Evolutionary conservation across 2,329 filamentous ascomycete genomes (phyloP).

Genomic region (Cylindrodendrum hubeiense): DNA sequence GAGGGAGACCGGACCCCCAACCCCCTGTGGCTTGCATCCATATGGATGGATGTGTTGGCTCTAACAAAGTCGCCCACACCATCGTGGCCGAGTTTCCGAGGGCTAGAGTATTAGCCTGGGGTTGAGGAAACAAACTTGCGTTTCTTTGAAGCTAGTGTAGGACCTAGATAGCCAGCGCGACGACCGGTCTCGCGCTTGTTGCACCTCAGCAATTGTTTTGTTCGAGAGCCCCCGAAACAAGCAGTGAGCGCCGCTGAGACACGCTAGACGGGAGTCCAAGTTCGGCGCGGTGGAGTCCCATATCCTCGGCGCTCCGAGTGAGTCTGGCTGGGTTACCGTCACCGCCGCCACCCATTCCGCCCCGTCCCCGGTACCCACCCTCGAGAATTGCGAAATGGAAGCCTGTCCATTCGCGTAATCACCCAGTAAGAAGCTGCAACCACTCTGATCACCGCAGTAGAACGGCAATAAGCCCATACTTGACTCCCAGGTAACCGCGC

Average conservation of each 20-base stretch:
- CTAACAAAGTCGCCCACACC: background rate
- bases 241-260: background rate
- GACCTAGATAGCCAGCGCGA: background rate
- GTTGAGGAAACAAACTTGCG: background rate
- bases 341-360: background rate
- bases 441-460: background rate
- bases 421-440: background rate
- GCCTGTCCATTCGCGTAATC: slow-evolving; percentile 1
- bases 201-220: background rate
- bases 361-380: background rate
- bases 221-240: background rate
- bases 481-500: background rate
- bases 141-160: background rate
- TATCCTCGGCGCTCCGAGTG: background rate
- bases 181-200: background rate
- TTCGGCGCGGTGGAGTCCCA: background rate
- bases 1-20: background rate
- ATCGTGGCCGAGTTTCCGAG: background rate
- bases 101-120: background rate
- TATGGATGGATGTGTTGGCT: background rate
- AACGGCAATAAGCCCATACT: background rate
- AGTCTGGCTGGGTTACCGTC: background rate
- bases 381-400: background rate
- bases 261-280: background rate
- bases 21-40: background rate